A percentile compares a stretch with the other conserved stretches of the same genome.
Evolutionary conservation across 805 yeast species (phyloP).

Genomic region (Saccharomycopsis vini): DNA sequence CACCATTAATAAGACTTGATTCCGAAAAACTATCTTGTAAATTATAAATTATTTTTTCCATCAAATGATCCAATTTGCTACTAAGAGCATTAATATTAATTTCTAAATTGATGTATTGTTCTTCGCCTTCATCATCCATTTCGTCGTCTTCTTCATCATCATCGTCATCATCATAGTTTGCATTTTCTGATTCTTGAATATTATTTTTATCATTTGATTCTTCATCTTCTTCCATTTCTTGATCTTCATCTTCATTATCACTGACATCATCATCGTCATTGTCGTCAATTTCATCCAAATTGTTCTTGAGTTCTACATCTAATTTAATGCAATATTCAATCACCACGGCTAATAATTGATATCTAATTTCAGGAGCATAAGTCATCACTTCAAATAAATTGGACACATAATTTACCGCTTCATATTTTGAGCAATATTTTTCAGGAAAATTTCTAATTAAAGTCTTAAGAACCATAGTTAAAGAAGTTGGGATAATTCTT

Average conservation of each 20-base stretch:
- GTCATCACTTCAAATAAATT: constrained; percentile 52
- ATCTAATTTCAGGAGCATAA: constrained; percentile 71
- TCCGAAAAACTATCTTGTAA: constrained; percentile 41
- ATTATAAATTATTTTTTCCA: constrained; percentile 46
- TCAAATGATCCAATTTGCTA: constrained; percentile 61
- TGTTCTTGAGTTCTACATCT: constrained; percentile 88
- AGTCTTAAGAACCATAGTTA: constrained; percentile 50
- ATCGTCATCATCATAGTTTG: constrained; percentile 25
- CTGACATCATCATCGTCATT: constrained; percentile 51
- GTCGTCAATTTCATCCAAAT: constrained; percentile 76
- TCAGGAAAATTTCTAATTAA: constrained; percentile 67
- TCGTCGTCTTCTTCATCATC: constrained; percentile 24
- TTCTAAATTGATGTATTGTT: constrained; percentile 40
- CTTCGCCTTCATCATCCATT: constrained; percentile 31
- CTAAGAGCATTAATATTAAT: constrained; percentile 45
- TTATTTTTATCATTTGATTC: constrained; percentile 28
- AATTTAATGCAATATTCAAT: constrained; percentile 74
- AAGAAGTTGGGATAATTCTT: constrained; percentile 72
- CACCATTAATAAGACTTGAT: constrained; percentile 47
- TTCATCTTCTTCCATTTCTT: constrained; percentile 27
- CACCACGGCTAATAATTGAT: constrained; percentile 69
- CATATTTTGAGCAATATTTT: constrained; percentile 50
- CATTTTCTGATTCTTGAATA: constrained; percentile 27
- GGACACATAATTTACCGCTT: constrained; percentile 51
- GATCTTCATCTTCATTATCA: constrained; percentile 31